These are phyloP conservation scores for Boletus rufocinnamomeus DNA, from an alignment of 768 basidiomycete species.

Conservation along the genomic window DNA sequence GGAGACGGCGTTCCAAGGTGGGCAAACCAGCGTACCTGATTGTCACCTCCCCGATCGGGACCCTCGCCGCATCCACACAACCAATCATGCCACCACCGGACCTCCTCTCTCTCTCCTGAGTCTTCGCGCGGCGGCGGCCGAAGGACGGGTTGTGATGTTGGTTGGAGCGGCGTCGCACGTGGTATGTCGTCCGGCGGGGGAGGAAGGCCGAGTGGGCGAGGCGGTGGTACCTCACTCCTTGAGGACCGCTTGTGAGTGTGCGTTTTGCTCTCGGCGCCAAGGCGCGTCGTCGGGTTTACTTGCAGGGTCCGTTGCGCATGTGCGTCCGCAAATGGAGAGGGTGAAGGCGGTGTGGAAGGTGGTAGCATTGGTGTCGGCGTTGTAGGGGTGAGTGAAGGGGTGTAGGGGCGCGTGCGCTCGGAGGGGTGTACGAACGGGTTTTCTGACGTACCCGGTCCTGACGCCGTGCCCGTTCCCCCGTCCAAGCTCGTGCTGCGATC, in stretches of 20 bases:
- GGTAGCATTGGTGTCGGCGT: conserved; percentile 3
- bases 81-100: conserved; percentile 86
- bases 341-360: conserved; percentile 11
- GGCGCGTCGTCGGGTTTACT: conserved; percentile 2
- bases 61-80: conserved; percentile 79
- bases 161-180: conserved; percentile 36
- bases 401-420: conserved; percentile 12
- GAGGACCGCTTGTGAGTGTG: conserved; percentile 3
- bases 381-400: not conserved
- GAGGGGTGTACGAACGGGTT: conserved; percentile 49
- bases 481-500: conserved; percentile 20
- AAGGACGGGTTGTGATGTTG: conserved; percentile 35
- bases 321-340: conserved; percentile 42
- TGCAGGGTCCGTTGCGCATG: conserved; percentile 27
- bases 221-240: conserved; percentile 36
- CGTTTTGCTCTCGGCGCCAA: not conserved
- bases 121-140: conserved; percentile 25
- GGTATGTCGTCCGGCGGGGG: conserved; percentile 42
- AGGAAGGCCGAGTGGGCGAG: conserved; percentile 62
- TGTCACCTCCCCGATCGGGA: conserved; percentile 68
- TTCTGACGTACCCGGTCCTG: conserved; percentile 12
- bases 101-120: conserved; percentile 37
- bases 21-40: conserved; percentile 53
- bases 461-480: not conserved
- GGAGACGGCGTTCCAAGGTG: not conserved